A percentile compares a stretch with the other conserved stretches of the same genome.
Evolutionary conservation across 2,329 filamentous ascomycete genomes (phyloP).

Genomic region (Periconia digitata): DNA sequence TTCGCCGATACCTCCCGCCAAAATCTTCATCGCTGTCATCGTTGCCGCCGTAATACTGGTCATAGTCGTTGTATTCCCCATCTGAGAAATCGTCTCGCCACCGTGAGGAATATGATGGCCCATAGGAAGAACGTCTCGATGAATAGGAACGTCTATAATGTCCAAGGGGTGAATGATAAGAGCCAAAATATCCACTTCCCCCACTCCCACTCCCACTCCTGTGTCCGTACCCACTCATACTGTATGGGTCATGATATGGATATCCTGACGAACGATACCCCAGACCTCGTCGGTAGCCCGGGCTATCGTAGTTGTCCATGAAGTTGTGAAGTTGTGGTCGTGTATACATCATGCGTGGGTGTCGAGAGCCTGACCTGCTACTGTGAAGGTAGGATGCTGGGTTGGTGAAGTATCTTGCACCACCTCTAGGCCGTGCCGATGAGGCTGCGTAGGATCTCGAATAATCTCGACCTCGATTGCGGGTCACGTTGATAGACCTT

Average conservation of each 20-base stretch:
- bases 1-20: conserved; percentile 1
- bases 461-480: too few relatives aligned
- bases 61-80: conserved; percentile 11
- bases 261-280: not conserved
- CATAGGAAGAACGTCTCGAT: conserved; percentile 6
- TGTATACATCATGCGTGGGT: too few relatives aligned
- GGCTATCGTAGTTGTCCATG: not conserved
- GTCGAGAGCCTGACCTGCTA: too few relatives aligned
- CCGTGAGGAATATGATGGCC: conserved; percentile 1
- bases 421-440: not conserved
- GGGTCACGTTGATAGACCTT: too few relatives aligned
- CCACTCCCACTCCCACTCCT: too few relatives aligned
- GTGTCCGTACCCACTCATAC: not conserved
- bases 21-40: conserved; percentile 7
- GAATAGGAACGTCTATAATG: conserved; percentile 1
- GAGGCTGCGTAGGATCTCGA: not conserved
- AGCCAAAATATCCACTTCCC: too few relatives aligned
- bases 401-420: not conserved
- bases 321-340: too few relatives aligned
- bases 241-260: conserved; percentile 1
- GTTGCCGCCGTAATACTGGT: conserved; percentile 9
- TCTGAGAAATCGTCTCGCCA: conserved; percentile 2
- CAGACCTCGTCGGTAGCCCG: not conserved
- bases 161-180: conserved; percentile 1
- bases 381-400: not conserved